These are phyloP conservation scores for Eremomyces bilateralis DNA, from an alignment of 495 filamentous ascomycete species.

Conservation along the genomic window DNA sequence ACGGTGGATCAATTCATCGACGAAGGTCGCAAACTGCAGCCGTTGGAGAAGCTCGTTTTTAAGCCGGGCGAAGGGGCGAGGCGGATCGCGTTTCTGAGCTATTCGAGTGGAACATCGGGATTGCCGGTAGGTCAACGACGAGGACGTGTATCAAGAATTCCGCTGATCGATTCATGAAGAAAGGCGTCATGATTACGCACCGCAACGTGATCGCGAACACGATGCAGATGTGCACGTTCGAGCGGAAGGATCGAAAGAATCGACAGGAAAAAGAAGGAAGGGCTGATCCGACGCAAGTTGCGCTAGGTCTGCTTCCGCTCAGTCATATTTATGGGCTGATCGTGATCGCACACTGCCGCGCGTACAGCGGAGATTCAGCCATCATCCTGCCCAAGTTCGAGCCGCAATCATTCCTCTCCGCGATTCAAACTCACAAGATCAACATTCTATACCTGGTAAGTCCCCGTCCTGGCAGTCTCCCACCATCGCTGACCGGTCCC, in stretches of 20 bases:
- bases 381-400: constrained; percentile 80
- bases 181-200: constrained; percentile 90
- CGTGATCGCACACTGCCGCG: constrained; percentile 44
- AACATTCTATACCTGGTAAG: constrained; percentile 42
- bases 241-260: constrained; percentile 17
- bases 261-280: constrained; percentile 10
- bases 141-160: not conserved
- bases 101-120: constrained; percentile 75
- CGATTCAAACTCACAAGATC: constrained; percentile 58
- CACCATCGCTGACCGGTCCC: not conserved
- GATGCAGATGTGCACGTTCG: constrained; percentile 39
- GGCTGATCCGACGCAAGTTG: constrained; percentile 30
- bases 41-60: constrained; percentile 47
- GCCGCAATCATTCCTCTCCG: constrained; percentile 35
- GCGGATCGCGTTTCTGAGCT: constrained; percentile 68
- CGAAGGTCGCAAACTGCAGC: constrained; percentile 36
- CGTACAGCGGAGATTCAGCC: constrained; percentile 56
- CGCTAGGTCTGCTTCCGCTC: constrained; percentile 56
- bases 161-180: constrained; percentile 26
- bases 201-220: constrained; percentile 72
- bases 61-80: constrained; percentile 49
- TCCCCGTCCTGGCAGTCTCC: too few relatives aligned
- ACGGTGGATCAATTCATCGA: constrained; percentile 47
- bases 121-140: constrained; percentile 41
- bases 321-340: constrained; percentile 77